These are phyloP conservation scores for Aureobasidium sp. DNA, from an alignment of 2,329 filamentous ascomycete genomes.

Conservation along the genomic window DNA sequence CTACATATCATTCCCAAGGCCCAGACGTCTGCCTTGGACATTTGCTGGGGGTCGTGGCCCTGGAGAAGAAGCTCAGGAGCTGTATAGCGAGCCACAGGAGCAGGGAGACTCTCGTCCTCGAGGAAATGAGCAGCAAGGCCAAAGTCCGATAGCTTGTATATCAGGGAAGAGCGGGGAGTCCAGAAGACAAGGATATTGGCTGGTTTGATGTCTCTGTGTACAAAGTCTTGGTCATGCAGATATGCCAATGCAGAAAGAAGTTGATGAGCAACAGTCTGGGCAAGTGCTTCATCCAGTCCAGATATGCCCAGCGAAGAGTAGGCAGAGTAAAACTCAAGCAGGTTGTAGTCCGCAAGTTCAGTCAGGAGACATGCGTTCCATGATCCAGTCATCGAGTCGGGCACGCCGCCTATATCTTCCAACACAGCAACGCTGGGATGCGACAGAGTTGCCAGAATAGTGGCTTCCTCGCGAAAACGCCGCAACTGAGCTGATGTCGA, in stretches of 20 bases:
- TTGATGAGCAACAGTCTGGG: background rate
- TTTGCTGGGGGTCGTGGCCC: background rate
- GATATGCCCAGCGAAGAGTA: background rate
- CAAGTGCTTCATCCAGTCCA: background rate
- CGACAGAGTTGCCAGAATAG: background rate
- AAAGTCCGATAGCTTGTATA: background rate
- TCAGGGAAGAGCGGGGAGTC: background rate
- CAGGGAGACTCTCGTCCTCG: background rate
- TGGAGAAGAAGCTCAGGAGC: background rate
- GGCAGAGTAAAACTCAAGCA: background rate
- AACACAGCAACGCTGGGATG: background rate
- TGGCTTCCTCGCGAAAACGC: background rate
- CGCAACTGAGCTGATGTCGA: background rate
- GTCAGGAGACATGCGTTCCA: background rate
- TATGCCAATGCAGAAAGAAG: background rate
- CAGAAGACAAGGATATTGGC: background rate
- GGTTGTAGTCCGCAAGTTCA: background rate
- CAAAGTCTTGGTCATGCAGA: background rate
- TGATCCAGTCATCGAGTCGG: background rate
- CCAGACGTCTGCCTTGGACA: background rate
- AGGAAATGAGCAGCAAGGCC: background rate
- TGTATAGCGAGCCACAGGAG: background rate
- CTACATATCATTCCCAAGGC: background rate
- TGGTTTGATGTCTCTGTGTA: background rate
- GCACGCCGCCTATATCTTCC: background rate